These are phyloP conservation scores for Barnettozyma siamensis DNA, from an alignment of 805 yeast genomes.

Conservation along the genomic window DNA sequence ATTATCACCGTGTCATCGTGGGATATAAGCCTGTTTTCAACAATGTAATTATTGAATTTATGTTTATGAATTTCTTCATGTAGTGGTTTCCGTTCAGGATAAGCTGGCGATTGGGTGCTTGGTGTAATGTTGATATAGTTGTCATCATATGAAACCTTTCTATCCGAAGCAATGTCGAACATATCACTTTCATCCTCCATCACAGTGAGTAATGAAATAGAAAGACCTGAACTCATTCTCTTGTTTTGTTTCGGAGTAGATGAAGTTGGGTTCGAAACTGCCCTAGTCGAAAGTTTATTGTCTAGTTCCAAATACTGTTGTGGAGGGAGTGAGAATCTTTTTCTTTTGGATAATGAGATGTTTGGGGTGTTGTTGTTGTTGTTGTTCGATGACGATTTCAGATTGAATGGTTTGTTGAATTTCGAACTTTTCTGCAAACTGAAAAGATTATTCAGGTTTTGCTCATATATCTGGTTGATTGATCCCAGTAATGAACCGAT, in stretches of 20 bases:
- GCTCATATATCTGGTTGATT: conserved; percentile 3
- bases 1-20: conserved; percentile 24
- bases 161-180: conserved; percentile 1
- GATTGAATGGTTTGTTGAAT: conserved; percentile 12
- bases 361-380: too few species aligned
- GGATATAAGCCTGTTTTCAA: conserved; percentile 14
- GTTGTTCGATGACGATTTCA: neutral
- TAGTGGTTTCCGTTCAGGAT: neutral
- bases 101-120: conserved; percentile 5
- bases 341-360: conserved; percentile 12
- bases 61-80: too few species aligned
- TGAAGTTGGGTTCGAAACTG: conserved; percentile 3
- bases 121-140: conserved; percentile 15
- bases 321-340: conserved; percentile 20
- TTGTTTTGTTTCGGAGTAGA: conserved; percentile 15
- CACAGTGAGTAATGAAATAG: conserved; percentile 25
- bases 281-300: conserved; percentile 6
- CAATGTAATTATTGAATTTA: conserved; percentile 13
- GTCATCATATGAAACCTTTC: conserved; percentile 20
- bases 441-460: conserved; percentile 1
- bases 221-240: conserved; percentile 25
- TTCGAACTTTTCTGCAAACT: conserved; percentile 4
- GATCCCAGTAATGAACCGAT: conserved; percentile 7
- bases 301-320: conserved; percentile 9
- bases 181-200: conserved; percentile 16